Conservation (phyloP, 768 basidiomycete genomes). For the Suillus subaureus region DNA sequence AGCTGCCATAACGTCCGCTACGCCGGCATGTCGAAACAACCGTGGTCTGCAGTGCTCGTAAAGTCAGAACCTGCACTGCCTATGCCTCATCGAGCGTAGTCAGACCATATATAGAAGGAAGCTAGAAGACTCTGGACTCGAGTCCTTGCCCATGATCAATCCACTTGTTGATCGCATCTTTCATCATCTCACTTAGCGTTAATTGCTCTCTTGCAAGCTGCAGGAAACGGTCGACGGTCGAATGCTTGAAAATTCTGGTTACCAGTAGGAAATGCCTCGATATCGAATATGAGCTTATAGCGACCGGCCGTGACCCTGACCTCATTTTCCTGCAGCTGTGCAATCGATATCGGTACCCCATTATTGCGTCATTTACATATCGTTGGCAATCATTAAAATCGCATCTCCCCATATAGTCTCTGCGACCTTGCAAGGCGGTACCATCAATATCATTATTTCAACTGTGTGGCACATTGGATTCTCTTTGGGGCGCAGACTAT, state of each 20-base stretch:
- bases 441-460: not conserved
- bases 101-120: too few relatives aligned
- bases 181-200: not conserved
- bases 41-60: not conserved
- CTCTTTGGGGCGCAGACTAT: not conserved
- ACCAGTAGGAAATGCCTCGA: not conserved
- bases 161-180: not conserved
- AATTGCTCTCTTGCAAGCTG: not conserved
- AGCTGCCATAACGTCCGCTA: not conserved
- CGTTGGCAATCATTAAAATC: not conserved
- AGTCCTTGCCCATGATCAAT: not conserved
- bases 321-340: not conserved
- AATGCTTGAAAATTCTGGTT: not conserved
- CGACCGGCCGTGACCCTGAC: not conserved
- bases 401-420: not conserved
- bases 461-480: too few relatives aligned
- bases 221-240: not conserved
- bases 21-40: not conserved
- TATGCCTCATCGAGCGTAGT: not conserved
- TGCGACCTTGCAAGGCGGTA: not conserved
- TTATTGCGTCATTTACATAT: not conserved
- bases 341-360: not conserved
- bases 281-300: not conserved
- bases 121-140: not conserved
- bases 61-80: not conserved